Evolutionary conservation across 2,329 filamentous ascomycete genomes (phyloP), one percentile per base, ranked within the genome.

Genomic region (Rugonectria rugulosa): DNA sequence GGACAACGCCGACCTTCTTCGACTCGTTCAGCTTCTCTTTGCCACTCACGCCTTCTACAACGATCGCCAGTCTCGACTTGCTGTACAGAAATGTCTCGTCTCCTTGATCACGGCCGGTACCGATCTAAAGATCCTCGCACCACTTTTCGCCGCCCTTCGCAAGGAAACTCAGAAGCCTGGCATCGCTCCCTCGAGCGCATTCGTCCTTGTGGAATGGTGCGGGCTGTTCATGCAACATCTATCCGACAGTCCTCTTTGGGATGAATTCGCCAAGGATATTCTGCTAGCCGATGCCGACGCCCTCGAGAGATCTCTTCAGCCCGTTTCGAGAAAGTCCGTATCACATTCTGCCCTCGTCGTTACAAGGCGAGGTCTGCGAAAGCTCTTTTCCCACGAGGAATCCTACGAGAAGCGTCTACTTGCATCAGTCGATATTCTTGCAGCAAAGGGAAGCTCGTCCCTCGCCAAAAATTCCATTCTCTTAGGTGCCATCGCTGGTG

Each of bases 191-290:
- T 85, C 83, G 37, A 96, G 87, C 73, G 90, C 92, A 5, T 96
- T 97, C 71, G 91, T 96, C 43, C 79, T 99, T 64, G 82, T 95
- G 12, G 91, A 97, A 73, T 99, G 94, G 94, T 92, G 88, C 73
- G 90, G 89, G 55, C 73, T 94, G 54, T 76, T 97, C 45, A 83
- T 97, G 64, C 87, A 93, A 67, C 82, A 88, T 54, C 79, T 92
- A 21, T 84, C 84, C 26, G 81, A 81, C 42, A 84, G 83, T 14
- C 70, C 81, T 9, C 72, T 84, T 37, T 92, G 87, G 88, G 82
- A 85, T 45, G 79, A 79, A 67, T 87, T 87, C 71, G 84, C 85
- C 48, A 69, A 80, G 61, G 87, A 91, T 27, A 76, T 95, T 36
- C 76, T 96, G 23, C 73, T 84, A 27, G 84, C 88, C 43, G 81